Percentiles rank a stretch among this genome's conserved stretches.
phyloP scores from a whole-genome alignment of 345 rosid species.

The Odontarrhena argentea region DNA sequence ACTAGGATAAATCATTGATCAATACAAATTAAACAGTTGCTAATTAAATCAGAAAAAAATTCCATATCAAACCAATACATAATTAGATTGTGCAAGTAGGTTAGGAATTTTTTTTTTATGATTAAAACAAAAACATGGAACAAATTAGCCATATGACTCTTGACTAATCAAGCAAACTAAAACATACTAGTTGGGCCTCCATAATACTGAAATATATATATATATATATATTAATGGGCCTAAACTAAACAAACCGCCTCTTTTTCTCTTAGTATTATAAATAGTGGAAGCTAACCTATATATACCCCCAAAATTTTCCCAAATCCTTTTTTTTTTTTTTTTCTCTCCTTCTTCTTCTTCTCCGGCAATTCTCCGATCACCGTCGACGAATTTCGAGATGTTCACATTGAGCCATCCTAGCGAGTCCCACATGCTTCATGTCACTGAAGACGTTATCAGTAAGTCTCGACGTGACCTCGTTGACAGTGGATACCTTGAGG shows the following conservation, averaged over 20 bases:
- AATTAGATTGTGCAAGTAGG: too few species aligned
- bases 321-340: neutral
- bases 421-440: neutral
- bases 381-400: slow-evolving; percentile 3
- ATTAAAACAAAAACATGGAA: too few species aligned
- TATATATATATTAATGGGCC: neutral
- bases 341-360: neutral
- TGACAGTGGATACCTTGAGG: slow-evolving; percentile 20
- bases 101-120: too few species aligned
- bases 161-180: too few species aligned
- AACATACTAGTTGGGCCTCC: too few species aligned
- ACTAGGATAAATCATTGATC: too few species aligned
- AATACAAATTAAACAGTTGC: too few species aligned
- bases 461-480: slow-evolving; percentile 7
- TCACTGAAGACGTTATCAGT: slow-evolving; percentile 30
- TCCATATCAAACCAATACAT: too few species aligned
- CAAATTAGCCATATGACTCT: too few species aligned
- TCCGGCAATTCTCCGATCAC: neutral
- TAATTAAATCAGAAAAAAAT: too few species aligned
- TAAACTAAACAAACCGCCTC: neutral
- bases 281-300: neutral
- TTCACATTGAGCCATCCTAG: neutral
- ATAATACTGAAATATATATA: too few species aligned
- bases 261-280: neutral
- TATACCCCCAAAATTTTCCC: slow-evolving; percentile 9